Base-by-base conservation (phyloP, 2,329 filamentous ascomycete genomes). In the Bisporella sp. region DNA sequence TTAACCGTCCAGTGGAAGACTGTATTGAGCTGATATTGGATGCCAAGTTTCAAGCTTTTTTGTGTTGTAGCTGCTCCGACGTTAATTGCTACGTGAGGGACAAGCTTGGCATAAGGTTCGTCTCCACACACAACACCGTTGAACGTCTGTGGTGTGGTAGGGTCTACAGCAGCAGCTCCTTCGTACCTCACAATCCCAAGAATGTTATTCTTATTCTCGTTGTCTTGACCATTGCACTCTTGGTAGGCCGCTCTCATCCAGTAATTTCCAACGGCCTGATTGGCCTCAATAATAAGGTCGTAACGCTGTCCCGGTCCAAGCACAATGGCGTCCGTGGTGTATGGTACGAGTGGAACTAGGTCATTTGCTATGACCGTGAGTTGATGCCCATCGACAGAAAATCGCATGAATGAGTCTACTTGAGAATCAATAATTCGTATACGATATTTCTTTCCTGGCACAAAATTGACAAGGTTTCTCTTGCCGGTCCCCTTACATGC, bases 291-390 rank as follows among this genome's bases (percentile, higher is more conserved):
- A 7, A 78, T 59, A 63, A 66, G 47, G 50, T 66, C 62, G 60
- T 65, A 70, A 49, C 70, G 64, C 59, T 84, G 79, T 40, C 76
- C 68, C 51, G 85, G 74, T 30, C 74, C 78, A 21, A 87, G 72
- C 66, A 77, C 78, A 4, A 81, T 46, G 21, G 66, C 67, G 0
- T 71, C 68, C 0, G 78, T 73, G 1, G 65, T 64, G 53, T 76
- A 84, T 0, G 81, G 80, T 29, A 69, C 58, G 28, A 84, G 71
- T 0, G 81, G 78, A 0, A 84, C 76, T 4, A 84, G 65, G 52
- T 83, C 82, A n/a, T 66, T 68, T 0, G 73, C 70, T 37, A 85
- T 79, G 35, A 85, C 78, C 0, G 69, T 76, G 57, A 85, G 62
- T 0, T 61, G 72, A 62, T 85, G 81, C 46, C 75, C 73, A 61